Conservation (phyloP, 495 filamentous ascomycete genomes). For the Bombardia bombarda region DNA sequence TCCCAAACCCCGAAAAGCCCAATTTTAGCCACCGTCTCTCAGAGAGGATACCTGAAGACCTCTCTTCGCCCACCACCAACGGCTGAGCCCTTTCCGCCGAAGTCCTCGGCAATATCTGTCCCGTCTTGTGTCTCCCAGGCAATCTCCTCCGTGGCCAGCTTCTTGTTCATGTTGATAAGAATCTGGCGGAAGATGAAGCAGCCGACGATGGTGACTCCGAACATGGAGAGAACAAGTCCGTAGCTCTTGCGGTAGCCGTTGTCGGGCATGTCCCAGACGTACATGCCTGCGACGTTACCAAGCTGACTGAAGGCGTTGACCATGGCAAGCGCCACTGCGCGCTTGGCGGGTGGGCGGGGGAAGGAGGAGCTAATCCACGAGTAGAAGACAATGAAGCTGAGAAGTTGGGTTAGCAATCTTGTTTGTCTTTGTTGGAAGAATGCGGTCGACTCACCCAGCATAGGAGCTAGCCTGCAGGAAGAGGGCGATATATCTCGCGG, state of each 20-base stretch:
- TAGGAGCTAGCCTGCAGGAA: slow-evolving; percentile 58
- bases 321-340: slow-evolving; percentile 66
- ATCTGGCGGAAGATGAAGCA: slow-evolving; percentile 46
- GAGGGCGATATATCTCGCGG: slow-evolving; percentile 66
- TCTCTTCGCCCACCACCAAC: background rate
- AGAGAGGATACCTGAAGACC: too few species aligned
- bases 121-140: slow-evolving; percentile 9
- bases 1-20: too few species aligned
- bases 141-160: slow-evolving; percentile 46
- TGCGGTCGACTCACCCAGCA: slow-evolving; percentile 34
- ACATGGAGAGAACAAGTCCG: slow-evolving; percentile 55
- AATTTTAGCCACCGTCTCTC: too few species aligned
- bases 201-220: slow-evolving; percentile 46
- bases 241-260: slow-evolving; percentile 33
- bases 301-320: slow-evolving; percentile 73
- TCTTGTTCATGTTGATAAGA: slow-evolving; percentile 57
- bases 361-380: slow-evolving; percentile 71
- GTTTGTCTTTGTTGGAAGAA: background rate
- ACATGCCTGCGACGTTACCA: slow-evolving; percentile 64
- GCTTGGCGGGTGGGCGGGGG: slow-evolving; percentile 69
- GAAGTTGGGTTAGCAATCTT: background rate
- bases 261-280: slow-evolving; percentile 54
- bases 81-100: background rate
- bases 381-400: slow-evolving; percentile 58
- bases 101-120: background rate